Percentiles rank a stretch among this genome's conserved stretches.
Evolutionary conservation across 2,329 filamentous ascomycete species (phyloP).

Genomic region (Sporothrix schenckii): DNA sequence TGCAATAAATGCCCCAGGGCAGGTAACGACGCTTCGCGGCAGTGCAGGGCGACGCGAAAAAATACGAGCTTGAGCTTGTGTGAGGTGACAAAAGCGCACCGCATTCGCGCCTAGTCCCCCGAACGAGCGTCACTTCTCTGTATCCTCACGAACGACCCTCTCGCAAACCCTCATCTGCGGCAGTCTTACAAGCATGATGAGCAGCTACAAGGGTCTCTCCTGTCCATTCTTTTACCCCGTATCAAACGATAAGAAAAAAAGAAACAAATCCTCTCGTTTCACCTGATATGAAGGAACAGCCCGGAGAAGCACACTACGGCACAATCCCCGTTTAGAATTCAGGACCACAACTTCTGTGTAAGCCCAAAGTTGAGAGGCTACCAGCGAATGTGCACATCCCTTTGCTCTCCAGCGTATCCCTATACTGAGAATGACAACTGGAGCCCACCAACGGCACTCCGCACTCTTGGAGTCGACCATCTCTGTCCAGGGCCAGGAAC

Average conservation of each 20-base stretch:
- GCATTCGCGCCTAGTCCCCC: not conserved
- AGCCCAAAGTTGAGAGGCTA: not conserved
- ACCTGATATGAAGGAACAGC: too few relatives aligned
- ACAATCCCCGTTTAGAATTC: not conserved
- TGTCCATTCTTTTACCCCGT: too few relatives aligned
- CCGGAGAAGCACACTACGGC: not conserved
- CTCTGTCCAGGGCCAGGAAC: not conserved
- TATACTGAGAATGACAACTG: not conserved
- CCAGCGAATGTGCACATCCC: slow-evolving; percentile 7
- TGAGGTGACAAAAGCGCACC: not conserved
- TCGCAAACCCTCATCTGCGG: too few relatives aligned
- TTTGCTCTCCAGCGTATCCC: slow-evolving; percentile 25
- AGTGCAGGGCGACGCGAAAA: slow-evolving; percentile 19
- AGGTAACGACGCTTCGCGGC: slow-evolving; percentile 20
- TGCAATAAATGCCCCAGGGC: not conserved
- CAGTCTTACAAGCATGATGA: too few relatives aligned
- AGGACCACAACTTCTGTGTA: too few relatives aligned
- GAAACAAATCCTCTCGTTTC: too few relatives aligned
- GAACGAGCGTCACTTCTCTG: not conserved
- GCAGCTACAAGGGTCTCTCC: too few relatives aligned
- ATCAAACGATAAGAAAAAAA: too few relatives aligned
- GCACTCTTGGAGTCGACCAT: not conserved
- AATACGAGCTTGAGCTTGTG: slow-evolving; percentile 18
- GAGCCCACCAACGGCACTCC: not conserved
- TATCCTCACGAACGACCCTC: not conserved